Base-by-base conservation (phyloP, 768 basidiomycete genomes). In the Porphyrellus cyaneotinctus region DNA sequence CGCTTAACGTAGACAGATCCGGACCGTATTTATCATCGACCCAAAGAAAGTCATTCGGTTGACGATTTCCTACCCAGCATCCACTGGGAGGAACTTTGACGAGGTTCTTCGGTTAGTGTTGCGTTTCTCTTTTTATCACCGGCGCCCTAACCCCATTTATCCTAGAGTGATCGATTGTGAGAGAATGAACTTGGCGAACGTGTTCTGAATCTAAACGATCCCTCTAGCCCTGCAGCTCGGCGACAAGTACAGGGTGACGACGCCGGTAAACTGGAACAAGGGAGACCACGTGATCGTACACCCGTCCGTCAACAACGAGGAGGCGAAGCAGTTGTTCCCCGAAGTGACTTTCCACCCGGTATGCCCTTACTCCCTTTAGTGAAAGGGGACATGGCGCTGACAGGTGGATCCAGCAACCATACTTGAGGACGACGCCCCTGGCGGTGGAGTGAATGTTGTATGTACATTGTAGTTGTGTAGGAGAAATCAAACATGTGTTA, bases 11-110 rank as follows among this genome's bases (percentile, higher is more conserved):
- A 23, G 31, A 17, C 51, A 91, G 87, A 84, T 99, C 72, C 88
- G 97, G 54, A 97, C 93, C 9, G 97, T 99, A 55, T 99, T 95
- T 72, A 75, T 99, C 59, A 92, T 99, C 64, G 97, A 99, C 75
- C 95, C 97, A 41, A 92, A 91, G 75, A 93, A 97, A 76, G 79
- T 83, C 63, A 97, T 99, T 67, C 89, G 95, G 56, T 75, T 97
- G 63, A 90, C 84, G 15, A 63, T 99, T 59, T 75, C 92, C 24
- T 98, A 98, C 77, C 97, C 97, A 53, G 95, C 95, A 44, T 87
- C 92, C 13, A 94, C 95, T 62, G 97, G 95, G 39, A 88, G 93
- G 64, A 95, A 94, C 80, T 95, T 97, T 67, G 78, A 79, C 57
- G 84, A 86, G 71, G 77, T 86, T 61, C 53, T 87, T 52, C 79